These are phyloP conservation scores for Paratrimastix pyriformis DNA, from an alignment of 78 protist species.

Conservation along the genomic window DNA sequence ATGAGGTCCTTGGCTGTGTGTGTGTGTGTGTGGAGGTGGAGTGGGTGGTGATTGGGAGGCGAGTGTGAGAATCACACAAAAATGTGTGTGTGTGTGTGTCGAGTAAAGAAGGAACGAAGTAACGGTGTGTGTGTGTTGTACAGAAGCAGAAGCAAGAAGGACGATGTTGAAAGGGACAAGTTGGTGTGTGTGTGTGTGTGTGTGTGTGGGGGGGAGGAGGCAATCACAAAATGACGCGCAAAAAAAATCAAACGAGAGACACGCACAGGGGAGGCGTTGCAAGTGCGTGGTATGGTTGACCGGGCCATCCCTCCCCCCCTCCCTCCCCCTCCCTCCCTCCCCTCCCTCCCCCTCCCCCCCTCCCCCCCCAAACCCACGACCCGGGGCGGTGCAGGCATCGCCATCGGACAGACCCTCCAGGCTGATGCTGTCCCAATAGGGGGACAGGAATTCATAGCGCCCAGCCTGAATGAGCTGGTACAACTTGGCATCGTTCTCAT, in stretches of 20 bases:
- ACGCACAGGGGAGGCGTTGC: slow-evolving; percentile 51
- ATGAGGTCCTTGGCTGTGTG: slow-evolving; percentile 43
- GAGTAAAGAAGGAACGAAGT: too few species aligned
- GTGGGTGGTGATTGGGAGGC: background rate
- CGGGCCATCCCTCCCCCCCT: background rate
- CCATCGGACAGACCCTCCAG: background rate
- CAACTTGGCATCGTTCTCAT: slow-evolving; percentile 58
- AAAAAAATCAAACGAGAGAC: too few species aligned
- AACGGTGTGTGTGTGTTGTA: too few species aligned
- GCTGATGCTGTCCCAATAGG: slow-evolving; percentile 28
- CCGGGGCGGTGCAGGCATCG: background rate
- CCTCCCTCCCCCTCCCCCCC: background rate
- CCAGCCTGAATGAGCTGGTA: slow-evolving; percentile 69
- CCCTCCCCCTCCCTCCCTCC: background rate
- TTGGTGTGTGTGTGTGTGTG: too few species aligned
- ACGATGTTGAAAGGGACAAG: too few species aligned
- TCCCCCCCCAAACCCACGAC: background rate
- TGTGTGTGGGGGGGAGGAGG: too few species aligned
- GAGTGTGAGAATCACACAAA: too few species aligned
- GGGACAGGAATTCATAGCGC: slow-evolving; percentile 67
- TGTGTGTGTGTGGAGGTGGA: too few species aligned
- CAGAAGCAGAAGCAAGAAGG: too few species aligned
- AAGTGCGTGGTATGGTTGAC: slow-evolving; percentile 1
- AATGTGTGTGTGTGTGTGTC: too few species aligned
- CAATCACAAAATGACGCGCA: too few species aligned